Evolutionary conservation across 768 basidiomycete species (phyloP).

Genomic region (Hortiboletus campestris): DNA sequence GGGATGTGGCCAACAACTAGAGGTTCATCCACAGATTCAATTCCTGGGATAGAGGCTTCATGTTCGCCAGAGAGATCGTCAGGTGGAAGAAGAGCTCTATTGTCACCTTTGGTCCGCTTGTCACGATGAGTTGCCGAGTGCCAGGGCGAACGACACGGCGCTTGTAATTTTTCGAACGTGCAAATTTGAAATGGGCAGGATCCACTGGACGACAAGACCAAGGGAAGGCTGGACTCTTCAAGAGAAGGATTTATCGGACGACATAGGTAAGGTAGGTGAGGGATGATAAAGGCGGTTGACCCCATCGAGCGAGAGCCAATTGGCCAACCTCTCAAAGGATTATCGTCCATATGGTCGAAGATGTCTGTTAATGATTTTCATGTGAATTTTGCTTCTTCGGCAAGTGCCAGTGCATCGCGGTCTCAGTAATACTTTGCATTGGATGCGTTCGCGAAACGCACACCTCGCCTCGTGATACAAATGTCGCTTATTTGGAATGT

Average conservation of each 20-base stretch:
- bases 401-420: slow-evolving; percentile 27
- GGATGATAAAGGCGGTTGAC: slow-evolving; percentile 20
- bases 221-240: slow-evolving; percentile 20
- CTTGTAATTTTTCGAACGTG: neutral
- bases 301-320: slow-evolving; percentile 1
- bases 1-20: slow-evolving; percentile 1
- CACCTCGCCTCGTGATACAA: slow-evolving; percentile 29
- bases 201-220: slow-evolving; percentile 23
- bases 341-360: slow-evolving; percentile 16
- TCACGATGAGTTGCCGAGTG: neutral
- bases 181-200: neutral
- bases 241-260: slow-evolving; percentile 15
- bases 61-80: slow-evolving; percentile 13
- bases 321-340: neutral
- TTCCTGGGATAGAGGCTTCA: neutral
- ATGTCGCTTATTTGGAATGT: slow-evolving; percentile 20
- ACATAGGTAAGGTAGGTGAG: slow-evolving; percentile 25
- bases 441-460: slow-evolving; percentile 27
- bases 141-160: neutral
- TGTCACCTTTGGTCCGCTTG: slow-evolving; percentile 8
- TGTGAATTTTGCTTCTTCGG: slow-evolving; percentile 12
- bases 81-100: slow-evolving; percentile 9
- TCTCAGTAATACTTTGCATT: slow-evolving; percentile 18
- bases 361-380: slow-evolving; percentile 22
- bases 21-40: slow-evolving; percentile 16